These are phyloP conservation scores for Annona squamosa DNA, from an alignment of 164 flowering plant species.

Conservation along the genomic window DNA sequence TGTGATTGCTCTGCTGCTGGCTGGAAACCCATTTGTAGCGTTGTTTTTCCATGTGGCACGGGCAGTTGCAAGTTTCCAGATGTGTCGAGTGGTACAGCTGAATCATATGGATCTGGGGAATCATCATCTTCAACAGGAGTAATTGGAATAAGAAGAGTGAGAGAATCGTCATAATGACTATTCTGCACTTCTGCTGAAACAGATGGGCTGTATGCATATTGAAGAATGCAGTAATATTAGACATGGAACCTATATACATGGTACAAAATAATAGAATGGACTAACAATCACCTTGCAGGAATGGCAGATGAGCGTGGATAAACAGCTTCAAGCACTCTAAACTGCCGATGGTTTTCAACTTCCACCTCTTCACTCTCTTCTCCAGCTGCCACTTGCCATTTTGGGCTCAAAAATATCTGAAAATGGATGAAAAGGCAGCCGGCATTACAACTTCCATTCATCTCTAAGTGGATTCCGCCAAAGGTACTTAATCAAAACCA, in stretches of 20 bases:
- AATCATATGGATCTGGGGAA: constrained; percentile 26
- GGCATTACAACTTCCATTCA: background rate
- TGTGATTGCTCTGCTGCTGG: constrained; percentile 12
- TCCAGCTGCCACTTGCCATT: constrained; percentile 84
- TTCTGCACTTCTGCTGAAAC: constrained; percentile 30
- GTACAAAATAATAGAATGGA: background rate
- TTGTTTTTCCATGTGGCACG: background rate
- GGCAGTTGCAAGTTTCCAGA: constrained; percentile 21
- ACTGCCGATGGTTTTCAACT: constrained; percentile 55
- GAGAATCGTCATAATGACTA: constrained; percentile 23
- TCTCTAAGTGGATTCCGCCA: background rate
- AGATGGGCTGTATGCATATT: constrained; percentile 45
- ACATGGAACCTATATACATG: background rate
- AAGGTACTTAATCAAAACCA: background rate
- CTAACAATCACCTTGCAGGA: constrained; percentile 58
- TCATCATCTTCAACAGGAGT: constrained; percentile 90
- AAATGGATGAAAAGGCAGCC: constrained; percentile 6
- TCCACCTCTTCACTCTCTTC: constrained; percentile 81
- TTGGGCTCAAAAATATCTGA: constrained; percentile 44
- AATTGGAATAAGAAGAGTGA: constrained; percentile 51
- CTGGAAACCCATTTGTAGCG: constrained; percentile 1
- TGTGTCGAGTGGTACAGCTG: constrained; percentile 7
- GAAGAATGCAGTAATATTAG: constrained; percentile 9
- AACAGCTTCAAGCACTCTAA: constrained; percentile 83
- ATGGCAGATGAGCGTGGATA: constrained; percentile 85